A percentile compares a stretch with the other conserved stretches of the same genome.
phyloP scores from a whole-genome alignment of 2,329 filamentous ascomycete genomes.

The Didymella sp. region DNA sequence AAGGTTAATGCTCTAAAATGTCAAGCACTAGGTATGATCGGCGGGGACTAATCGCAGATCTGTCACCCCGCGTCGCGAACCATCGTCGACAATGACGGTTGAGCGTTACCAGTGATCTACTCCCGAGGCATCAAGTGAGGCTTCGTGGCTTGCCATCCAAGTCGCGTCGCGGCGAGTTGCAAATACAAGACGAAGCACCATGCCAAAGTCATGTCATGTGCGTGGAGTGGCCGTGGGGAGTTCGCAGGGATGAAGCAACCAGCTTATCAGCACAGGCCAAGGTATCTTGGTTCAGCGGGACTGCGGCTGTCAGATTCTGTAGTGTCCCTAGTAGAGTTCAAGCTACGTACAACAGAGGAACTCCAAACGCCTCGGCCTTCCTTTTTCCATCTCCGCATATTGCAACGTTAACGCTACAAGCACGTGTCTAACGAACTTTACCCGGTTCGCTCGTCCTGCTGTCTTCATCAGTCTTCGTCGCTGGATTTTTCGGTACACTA shows the following conservation, averaged over 20 bases:
- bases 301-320: conserved; percentile 16
- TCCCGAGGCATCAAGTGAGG: conserved; percentile 4
- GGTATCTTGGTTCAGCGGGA: conserved; percentile 7
- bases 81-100: conserved; percentile 27
- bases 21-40: conserved; percentile 20
- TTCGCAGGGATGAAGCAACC: conserved; percentile 15
- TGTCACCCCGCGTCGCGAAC: conserved; percentile 23
- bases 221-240: conserved; percentile 25
- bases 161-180: conserved; percentile 3
- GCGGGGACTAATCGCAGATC: conserved; percentile 30
- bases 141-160: neutral
- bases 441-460: neutral
- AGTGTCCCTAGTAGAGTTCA: conserved; percentile 12
- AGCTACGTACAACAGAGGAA: conserved; percentile 1
- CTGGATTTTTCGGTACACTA: neutral
- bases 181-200: neutral
- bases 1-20: conserved; percentile 1
- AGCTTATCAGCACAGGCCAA: conserved; percentile 26
- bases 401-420: conserved; percentile 16
- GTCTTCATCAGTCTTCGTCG: conserved; percentile 1
- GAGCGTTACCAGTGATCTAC: conserved; percentile 11
- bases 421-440: conserved; percentile 5
- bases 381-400: conserved; percentile 14
- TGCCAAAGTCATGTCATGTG: conserved; percentile 5
- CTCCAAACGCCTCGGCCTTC: neutral